Base-by-base conservation (phyloP, 2,329 filamentous ascomycete species). In the Penicillium psychrosexuale region DNA sequence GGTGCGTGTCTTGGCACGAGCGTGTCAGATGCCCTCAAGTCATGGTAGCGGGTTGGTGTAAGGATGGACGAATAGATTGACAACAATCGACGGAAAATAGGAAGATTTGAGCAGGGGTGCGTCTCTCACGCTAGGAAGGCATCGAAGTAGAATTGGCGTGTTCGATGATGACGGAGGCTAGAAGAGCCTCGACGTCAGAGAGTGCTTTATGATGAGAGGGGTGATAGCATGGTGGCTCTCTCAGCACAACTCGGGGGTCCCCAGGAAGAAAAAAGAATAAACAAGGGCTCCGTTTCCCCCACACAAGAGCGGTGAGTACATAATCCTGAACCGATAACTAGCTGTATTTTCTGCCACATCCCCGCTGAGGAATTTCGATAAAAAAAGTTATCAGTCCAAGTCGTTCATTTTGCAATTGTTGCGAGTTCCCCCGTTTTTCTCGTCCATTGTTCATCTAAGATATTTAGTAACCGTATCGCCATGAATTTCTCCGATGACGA, bases 401-500 rank as follows among this genome's bases (percentile, higher is more conserved):
- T 33, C 3, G 9, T 30, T 30, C 15, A 27, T 36, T 22, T 30
- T 9, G 13, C 19, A 39, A 27, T 44, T 27, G 13, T 34, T 28
- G 1, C 22, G 8, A 7, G 6, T 24, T 31, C 8, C 13, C 19
- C 17, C 8, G 6, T n/a, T 31, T 49, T 12, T 8, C 2, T 33
- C 30, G 5, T 7, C 15, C 11, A 11, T 28, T 38, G n/a, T n/a
- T 38, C 7, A 11, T 38, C 7, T 13, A 7, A 24, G 5, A 24
- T 55, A 55, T 17, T 31, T 15, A 8, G 12, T 9, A 3, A 15
- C 12, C 42, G 9, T 24, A 2, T 19, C 17, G 33, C 6, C 30
- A 65, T 67, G 63, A 55, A 56, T 36, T 55, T 61, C 44, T 72
- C 81, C 46, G 57, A 62, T 31, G 58, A 61, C 19, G 89, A 92